A percentile compares a stretch with the other conserved stretches of the same genome.
phyloP scores from a whole-genome alignment of 306 rosid species.

The Acacia melanoxylon region DNA sequence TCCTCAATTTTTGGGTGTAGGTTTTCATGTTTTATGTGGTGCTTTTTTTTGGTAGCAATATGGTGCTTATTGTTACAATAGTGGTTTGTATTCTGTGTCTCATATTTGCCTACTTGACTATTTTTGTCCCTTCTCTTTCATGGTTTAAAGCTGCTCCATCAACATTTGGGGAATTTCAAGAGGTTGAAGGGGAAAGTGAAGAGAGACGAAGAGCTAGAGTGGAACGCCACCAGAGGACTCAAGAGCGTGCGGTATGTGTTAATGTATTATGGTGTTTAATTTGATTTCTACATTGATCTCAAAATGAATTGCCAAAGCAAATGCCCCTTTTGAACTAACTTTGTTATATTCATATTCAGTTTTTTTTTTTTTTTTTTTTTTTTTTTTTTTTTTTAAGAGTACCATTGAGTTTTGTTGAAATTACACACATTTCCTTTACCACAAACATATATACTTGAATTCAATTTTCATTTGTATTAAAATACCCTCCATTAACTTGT shows the following conservation, averaged over 20 bases:
- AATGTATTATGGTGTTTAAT: constrained; percentile 19
- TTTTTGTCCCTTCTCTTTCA: constrained; percentile 23
- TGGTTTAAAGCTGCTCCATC: constrained; percentile 68
- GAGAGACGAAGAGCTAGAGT: constrained; percentile 92
- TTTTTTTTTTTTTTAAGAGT: too few species aligned
- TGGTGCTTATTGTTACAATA: constrained; percentile 13
- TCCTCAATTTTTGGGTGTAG: constrained; percentile 91
- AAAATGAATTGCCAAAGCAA: constrained; percentile 7
- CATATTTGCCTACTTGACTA: constrained; percentile 24
- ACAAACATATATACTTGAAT: not conserved
- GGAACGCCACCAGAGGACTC: constrained; percentile 90
- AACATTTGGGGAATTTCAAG: constrained; percentile 82
- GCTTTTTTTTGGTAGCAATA: not conserved
- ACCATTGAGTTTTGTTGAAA: not conserved
- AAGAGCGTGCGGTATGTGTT: constrained; percentile 82
- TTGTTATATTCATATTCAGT: not conserved
- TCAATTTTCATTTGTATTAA: not conserved
- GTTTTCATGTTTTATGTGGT: constrained; percentile 20
- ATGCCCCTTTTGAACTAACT: not conserved
- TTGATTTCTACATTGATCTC: constrained; percentile 22
- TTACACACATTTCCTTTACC: not conserved
- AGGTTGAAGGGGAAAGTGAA: constrained; percentile 90
- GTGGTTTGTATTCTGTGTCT: constrained; percentile 22
- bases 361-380: too few species aligned
- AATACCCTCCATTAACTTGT: not conserved